A percentile compares a stretch with the other conserved stretches of the same genome.
These are phyloP conservation scores for Mycosphaerelloides madeirae DNA, from an alignment of 2,329 filamentous ascomycete species.

Conservation along the genomic window DNA sequence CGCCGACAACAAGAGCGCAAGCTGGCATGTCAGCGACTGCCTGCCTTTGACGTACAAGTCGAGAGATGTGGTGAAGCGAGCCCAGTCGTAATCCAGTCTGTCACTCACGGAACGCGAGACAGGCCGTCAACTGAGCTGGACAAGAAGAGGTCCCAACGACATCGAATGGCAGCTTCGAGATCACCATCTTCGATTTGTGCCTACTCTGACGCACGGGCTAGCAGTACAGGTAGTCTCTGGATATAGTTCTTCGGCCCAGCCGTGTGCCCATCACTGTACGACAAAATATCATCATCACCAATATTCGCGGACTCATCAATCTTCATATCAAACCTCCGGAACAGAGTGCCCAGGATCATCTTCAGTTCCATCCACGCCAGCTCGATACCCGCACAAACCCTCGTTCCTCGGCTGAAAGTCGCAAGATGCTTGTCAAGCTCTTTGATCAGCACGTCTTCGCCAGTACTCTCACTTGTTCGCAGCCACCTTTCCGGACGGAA, in stretches of 20 bases:
- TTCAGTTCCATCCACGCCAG: constrained; percentile 10
- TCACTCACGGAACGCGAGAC: too few species aligned
- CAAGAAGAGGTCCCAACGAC: too few species aligned
- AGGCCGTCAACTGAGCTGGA: too few species aligned
- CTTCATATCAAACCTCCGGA: constrained; percentile 6
- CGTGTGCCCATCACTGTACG: constrained; percentile 8
- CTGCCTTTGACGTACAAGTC: constrained; percentile 10
- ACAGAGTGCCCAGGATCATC: constrained; percentile 5
- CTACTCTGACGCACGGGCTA: neutral
- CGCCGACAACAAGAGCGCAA: constrained; percentile 4
- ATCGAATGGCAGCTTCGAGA: too few species aligned
- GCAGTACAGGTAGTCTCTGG: constrained; percentile 5
- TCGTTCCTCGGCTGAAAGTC: constrained; percentile 5
- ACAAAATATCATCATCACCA: constrained; percentile 7
- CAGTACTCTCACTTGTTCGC: neutral
- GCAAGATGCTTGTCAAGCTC: constrained; percentile 7
- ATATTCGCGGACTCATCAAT: neutral
- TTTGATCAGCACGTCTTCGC: neutral
- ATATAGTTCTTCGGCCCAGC: constrained; percentile 9
- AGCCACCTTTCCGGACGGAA: constrained; percentile 6
- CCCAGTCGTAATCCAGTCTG: too few species aligned
- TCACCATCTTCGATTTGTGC: too few species aligned
- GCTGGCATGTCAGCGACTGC: constrained; percentile 19
- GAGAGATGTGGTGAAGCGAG: too few species aligned
- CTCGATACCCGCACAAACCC: constrained; percentile 10